These are phyloP conservation scores for Ceratocystis harringtonii DNA, from an alignment of 2,329 filamentous ascomycete genomes.

Conservation along the genomic window DNA sequence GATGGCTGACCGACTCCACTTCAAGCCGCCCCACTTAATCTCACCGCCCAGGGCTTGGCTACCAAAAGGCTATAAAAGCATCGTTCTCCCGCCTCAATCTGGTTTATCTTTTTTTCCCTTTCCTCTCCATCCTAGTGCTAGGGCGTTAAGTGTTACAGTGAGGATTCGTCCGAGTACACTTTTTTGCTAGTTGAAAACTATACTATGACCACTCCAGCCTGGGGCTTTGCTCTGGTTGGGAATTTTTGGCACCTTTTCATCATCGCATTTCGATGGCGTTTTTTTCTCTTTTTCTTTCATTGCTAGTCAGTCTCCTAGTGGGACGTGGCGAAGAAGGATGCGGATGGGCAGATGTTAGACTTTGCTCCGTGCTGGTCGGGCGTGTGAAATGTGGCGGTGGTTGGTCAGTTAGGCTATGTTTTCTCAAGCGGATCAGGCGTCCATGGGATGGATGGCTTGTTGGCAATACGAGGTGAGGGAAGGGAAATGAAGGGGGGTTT, in stretches of 20 bases:
- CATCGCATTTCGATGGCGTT: constrained; percentile 19
- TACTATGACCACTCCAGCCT: constrained; percentile 50
- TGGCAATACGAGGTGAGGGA: not conserved
- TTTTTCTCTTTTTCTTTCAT: constrained; percentile 28
- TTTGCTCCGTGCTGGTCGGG: too few relatives aligned
- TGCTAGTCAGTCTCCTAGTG: constrained; percentile 25
- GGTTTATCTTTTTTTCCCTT: constrained; percentile 29
- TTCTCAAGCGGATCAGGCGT: too few relatives aligned
- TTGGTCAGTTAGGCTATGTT: too few relatives aligned
- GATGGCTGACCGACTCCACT: constrained; percentile 1
- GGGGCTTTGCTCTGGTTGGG: constrained; percentile 50
- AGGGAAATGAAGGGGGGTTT: not conserved
- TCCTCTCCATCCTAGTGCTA: constrained; percentile 44
- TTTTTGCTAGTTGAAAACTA: constrained; percentile 85
- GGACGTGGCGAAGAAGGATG: constrained; percentile 29
- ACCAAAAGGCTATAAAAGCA: constrained; percentile 25
- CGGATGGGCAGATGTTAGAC: too few relatives aligned
- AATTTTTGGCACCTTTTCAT: constrained; percentile 50
- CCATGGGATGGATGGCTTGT: not conserved
- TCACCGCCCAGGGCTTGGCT: constrained; percentile 12
- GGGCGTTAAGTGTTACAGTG: constrained; percentile 68
- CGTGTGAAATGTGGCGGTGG: too few relatives aligned
- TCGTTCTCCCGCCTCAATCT: constrained; percentile 9
- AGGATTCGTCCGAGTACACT: constrained; percentile 59
- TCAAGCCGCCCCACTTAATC: not conserved